These are phyloP conservation scores for Russula sp. DNA, from an alignment of 768 basidiomycete genomes.

Conservation along the genomic window DNA sequence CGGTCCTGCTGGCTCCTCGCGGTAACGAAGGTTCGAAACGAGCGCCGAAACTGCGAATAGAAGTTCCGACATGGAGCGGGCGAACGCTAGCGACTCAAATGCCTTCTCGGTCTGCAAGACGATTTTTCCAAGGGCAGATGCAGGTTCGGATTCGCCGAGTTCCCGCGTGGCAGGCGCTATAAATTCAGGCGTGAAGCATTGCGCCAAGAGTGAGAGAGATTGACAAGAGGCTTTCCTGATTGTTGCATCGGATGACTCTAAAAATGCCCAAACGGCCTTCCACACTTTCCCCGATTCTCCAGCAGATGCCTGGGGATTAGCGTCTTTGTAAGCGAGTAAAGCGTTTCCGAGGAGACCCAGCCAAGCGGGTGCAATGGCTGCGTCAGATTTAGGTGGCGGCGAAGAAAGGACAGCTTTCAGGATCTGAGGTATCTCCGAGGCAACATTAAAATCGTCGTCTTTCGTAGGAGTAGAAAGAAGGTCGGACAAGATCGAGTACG, in stretches of 20 bases:
- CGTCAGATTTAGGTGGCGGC: constrained; percentile 64
- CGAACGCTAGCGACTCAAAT: constrained; percentile 65
- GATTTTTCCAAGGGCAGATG: constrained; percentile 55
- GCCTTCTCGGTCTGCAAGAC: constrained; percentile 60
- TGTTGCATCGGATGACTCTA: constrained; percentile 59
- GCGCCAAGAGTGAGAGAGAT: constrained; percentile 56
- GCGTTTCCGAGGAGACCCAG: constrained; percentile 66
- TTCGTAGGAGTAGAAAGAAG: constrained; percentile 55
- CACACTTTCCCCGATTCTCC: constrained; percentile 58
- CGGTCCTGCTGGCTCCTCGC: constrained; percentile 37
- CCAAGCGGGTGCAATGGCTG: constrained; percentile 70
- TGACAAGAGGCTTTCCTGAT: constrained; percentile 60
- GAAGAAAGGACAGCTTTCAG: constrained; percentile 64
- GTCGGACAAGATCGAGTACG: constrained; percentile 81
- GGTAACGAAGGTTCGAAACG: constrained; percentile 52
- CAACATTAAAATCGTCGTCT: constrained; percentile 44
- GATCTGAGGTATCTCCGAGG: constrained; percentile 52
- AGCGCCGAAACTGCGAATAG: constrained; percentile 69
- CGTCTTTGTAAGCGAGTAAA: constrained; percentile 55
- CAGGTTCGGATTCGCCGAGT: constrained; percentile 36
- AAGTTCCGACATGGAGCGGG: constrained; percentile 72
- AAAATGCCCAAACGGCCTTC: constrained; percentile 69
- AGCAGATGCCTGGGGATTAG: constrained; percentile 46
- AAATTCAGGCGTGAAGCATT: constrained; percentile 64
- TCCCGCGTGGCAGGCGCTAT: constrained; percentile 49